Evolutionary conservation across 495 filamentous ascomycete genomes (phyloP), one percentile per base, ranked within the genome.

Genomic region (Penicillium steckii): DNA sequence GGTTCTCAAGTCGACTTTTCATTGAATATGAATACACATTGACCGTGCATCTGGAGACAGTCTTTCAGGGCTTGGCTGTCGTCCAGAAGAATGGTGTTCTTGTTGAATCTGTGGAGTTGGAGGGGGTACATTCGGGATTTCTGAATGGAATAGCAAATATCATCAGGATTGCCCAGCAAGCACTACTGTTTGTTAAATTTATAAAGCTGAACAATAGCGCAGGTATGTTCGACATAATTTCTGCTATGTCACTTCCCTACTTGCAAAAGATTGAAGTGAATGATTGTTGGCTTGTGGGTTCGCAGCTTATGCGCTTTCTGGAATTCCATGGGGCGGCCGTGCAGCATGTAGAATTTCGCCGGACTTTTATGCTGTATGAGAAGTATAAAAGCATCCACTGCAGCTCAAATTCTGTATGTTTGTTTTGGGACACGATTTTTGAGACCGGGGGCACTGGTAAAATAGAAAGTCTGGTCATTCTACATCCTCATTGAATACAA

Each of bases 281-380:
- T 37, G 35, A 46, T 15, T 52, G n/a, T 41, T 52, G n/a, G 50
- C 41, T 46, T 44, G 15, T 52, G 43, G 30, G 50, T 24, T 19
- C 23, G 3, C 9, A 38, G 10, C 13, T 52, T 17, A 43, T 17
- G 18, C 4, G 4, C 8, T 46, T 52, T 17, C 25, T 52, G 8
- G 22, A 46, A 37, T 3, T 15, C 22, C 8, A 46, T 25, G 29
- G 37, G 12, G 6, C 21, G 40, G 33, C 17, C 29, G 18, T 52
- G 21, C 22, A 13, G 30, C 3, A 7, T 7, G 30, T 33, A 3
- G 3, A 13, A 13, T 33, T 33, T 12, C 12, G 30, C n/a, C 8
- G 30, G 30, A 33, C n/a, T 10, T 10, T 6, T 33, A 6, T 33
- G n/a, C n/a, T 33, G 8, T 33, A 33, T 33, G 30, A 33, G 10